Evolutionary conservation across 257 asterid species (phyloP).

Genomic region (Solanum sejunctum): DNA sequence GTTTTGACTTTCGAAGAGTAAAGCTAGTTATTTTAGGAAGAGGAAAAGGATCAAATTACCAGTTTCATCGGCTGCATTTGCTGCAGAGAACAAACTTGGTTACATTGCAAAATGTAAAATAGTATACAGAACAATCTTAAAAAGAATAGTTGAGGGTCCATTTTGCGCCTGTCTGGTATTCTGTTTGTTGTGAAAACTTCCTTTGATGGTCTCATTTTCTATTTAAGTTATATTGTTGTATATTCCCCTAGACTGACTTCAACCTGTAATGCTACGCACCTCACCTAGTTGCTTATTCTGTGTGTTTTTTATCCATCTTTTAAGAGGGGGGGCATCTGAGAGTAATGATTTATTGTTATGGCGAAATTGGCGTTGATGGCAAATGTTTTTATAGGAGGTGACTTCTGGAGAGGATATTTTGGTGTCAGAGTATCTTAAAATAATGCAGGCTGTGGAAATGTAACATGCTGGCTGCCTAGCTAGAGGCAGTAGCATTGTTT

Average conservation of each 20-base stretch:
- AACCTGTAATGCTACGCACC: not conserved
- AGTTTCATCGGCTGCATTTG: not conserved
- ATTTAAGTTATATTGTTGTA: not conserved
- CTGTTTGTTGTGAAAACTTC: not conserved
- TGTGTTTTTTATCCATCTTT: not conserved
- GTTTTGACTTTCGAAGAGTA: too few species aligned
- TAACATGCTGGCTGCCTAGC: conserved; percentile 27
- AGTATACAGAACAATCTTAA: not conserved
- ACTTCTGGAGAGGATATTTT: not conserved
- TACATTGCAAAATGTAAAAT: not conserved
- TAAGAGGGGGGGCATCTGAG: not conserved
- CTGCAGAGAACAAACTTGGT: not conserved
- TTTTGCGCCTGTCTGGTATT: not conserved
- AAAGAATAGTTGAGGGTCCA: not conserved
- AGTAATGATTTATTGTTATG: not conserved
- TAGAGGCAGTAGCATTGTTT: conserved; percentile 27
- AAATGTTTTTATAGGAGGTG: conserved; percentile 3
- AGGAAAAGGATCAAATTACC: too few species aligned
- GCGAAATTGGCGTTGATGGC: not conserved
- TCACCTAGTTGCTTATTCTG: not conserved
- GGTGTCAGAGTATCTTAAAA: conserved; percentile 16
- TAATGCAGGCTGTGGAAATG: conserved; percentile 13
- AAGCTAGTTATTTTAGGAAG: too few species aligned
- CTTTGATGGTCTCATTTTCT: not conserved
- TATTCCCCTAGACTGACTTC: not conserved